Evolutionary conservation across 768 basidiomycete genomes (phyloP), one percentile per base, ranked within the genome.

Genomic region (Lactarius sanguifluus): DNA sequence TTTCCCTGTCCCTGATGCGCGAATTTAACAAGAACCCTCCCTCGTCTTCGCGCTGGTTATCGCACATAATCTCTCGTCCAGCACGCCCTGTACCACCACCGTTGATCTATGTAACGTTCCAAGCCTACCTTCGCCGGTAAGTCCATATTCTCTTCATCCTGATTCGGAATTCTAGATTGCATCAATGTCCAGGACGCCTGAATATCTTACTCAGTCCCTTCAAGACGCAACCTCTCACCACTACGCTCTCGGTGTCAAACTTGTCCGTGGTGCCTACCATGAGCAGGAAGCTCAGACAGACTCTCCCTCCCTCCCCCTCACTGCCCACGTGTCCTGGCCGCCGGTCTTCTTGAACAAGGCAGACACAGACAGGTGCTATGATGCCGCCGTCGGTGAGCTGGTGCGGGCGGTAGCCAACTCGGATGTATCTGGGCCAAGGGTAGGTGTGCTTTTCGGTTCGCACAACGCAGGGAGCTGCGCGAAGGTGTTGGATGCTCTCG

Each of bases 261-360:
- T 98, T 57, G 95, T 97, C 36, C 86, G 95, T 28, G 95, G 95
- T 0, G 95, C 95, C 2, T 98, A 98, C 76, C 92, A 95, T 72
- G 81, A 86, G 0, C 84, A 90, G 64, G 95, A 97, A 73, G 68
- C 83, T 32, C 77, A 81, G 71, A 12, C 45, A 41, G 12, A 62
- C 59, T 57, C 72, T 52, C 63, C 62, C 66, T 34, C 72, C 73
- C 4, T 85, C 85, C 0, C 85, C 87, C 64, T 89, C 88, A 0
- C 83, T 83, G 0, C 87, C 88, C 58, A 67, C 76, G 6, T 70
- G 76, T 23, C 84, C 30, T 67, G 66, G 62, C 66, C 88, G 0
- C 91, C 91, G 1, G 92, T 93, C 3, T 92, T 90, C 85, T 69
- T 69, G 2, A 76, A 78, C 28, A 94, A 94, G 75, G 68, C 75